phyloP scores from a whole-genome alignment of 2,329 filamentous ascomycete species.

The Neofusicoccum parvum region DNA sequence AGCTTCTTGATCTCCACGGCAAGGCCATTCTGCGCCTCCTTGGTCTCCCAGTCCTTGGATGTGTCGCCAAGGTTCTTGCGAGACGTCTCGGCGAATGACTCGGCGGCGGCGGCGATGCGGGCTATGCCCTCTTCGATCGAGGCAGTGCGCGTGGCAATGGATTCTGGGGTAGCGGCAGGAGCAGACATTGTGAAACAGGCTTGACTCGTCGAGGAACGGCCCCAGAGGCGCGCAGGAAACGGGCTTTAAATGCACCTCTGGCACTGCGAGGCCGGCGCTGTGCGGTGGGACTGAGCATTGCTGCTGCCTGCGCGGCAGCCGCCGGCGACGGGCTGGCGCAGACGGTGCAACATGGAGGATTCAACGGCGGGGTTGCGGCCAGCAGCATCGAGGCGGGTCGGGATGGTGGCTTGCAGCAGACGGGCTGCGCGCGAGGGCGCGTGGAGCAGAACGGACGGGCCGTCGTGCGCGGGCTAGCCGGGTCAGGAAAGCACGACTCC shows the following conservation, averaged over 20 bases:
- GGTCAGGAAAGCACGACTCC: not conserved
- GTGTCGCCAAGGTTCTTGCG: not conserved
- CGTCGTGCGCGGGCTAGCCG: not conserved
- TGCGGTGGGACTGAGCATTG: too few relatives aligned
- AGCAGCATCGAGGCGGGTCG: not conserved
- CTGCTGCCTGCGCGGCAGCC: not conserved
- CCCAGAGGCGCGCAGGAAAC: not conserved
- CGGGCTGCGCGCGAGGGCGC: not conserved
- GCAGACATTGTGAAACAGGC: not conserved
- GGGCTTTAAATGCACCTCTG: not conserved
- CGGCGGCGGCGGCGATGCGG: not conserved
- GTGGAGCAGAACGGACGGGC: not conserved
- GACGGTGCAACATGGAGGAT: not conserved
- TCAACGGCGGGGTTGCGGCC: not conserved
- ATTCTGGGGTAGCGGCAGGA: slow-evolving; percentile 6
- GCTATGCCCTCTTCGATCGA: slow-evolving; percentile 14
- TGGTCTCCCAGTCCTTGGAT: not conserved
- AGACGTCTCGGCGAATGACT: slow-evolving; percentile 4
- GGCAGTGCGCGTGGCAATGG: slow-evolving; percentile 13
- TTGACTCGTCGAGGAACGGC: not conserved
- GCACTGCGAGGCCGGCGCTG: not conserved
- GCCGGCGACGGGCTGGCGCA: too few relatives aligned
- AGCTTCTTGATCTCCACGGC: slow-evolving; percentile 3
- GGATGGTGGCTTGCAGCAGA: not conserved
- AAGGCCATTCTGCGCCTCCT: not conserved